Evolutionary conservation across 164 flowering plant genomes (phyloP), one percentile per base, ranked within the genome.

Genomic region (Magnolia changhungtana): DNA sequence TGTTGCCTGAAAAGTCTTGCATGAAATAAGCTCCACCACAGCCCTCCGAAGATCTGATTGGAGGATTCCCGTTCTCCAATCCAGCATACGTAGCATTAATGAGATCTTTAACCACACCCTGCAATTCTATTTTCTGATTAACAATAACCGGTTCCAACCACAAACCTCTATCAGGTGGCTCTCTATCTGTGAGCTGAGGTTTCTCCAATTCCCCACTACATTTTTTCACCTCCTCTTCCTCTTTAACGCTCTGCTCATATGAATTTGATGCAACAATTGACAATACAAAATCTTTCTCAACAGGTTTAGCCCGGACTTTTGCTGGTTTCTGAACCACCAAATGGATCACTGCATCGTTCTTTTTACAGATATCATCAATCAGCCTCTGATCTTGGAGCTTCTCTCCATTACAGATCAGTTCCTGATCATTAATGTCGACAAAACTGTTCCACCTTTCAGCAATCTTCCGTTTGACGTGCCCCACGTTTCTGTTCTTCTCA

Each of bases 1-100:
- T 77, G 49, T 78, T 69, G 5, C 91, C 89, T 14, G 73, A 70
- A 0, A 83, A 61, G 80, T 90, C 88, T 49, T 75, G 87, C 94
- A 92, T 87, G 67, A 92, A 86, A 78, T 92, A 92, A 63, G 90
- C 86, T 72, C 97, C 97, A 59, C 97, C 97, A 0, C 89, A 84
- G 8, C 97, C 97, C 76, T 90, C 95, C 4, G 87, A 77, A 5
- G 94, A 87, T 74, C 87, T 79, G 27, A 89, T 78, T 0, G 97
- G 95, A 29, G 75, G 78, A 49, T 88, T 84, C 1, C 95, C 95
- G 7, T 71, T 85, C 63, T 78, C 83, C 82, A 92, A 80, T 21
- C 97, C 97, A 51, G 82, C 90, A 72, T 79, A 83, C 1, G 89
- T 82, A 2, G 86, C 79, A 10, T 77, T 69, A 59, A 92, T 83